Evolutionary conservation across 2,329 filamentous ascomycete species (phyloP).

Genomic region (Magnaporthales sp.): DNA sequence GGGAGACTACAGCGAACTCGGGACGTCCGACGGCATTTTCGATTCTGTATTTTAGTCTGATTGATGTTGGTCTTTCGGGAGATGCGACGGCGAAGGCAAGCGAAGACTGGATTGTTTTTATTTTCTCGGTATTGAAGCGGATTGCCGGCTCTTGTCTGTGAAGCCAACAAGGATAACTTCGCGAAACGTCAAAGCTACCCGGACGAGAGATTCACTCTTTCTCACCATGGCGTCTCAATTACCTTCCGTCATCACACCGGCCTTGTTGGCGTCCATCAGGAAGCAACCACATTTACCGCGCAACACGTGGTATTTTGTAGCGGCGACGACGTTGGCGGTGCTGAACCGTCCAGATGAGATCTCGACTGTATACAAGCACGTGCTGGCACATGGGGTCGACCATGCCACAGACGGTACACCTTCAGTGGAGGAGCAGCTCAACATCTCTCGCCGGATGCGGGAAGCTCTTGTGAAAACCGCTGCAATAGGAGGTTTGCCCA

Average conservation of each 20-base stretch:
- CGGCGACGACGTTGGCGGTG: conserved; percentile 33
- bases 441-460: conserved; percentile 35
- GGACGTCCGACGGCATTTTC: not conserved
- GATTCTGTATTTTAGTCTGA: not conserved
- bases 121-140: not conserved
- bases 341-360: conserved; percentile 42
- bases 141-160: not conserved
- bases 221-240: conserved; percentile 9
- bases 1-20: not conserved
- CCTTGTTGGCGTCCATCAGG: conserved; percentile 30
- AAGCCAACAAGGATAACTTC: not conserved
- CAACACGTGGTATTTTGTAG: conserved; percentile 39
- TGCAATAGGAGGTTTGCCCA: conserved; percentile 39
- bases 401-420: conserved; percentile 13
- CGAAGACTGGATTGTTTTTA: not conserved
- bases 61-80: not conserved
- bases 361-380: conserved; percentile 31
- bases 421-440: conserved; percentile 26
- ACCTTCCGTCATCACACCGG: conserved; percentile 27
- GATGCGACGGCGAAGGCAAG: not conserved
- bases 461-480: conserved; percentile 41
- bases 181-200: not conserved
- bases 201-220: not conserved
- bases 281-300: conserved; percentile 30
- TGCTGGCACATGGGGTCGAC: conserved; percentile 22